Evolutionary conservation across 2,329 filamentous ascomycete species (phyloP).

Genomic region (Phaeosphaeria sp.): DNA sequence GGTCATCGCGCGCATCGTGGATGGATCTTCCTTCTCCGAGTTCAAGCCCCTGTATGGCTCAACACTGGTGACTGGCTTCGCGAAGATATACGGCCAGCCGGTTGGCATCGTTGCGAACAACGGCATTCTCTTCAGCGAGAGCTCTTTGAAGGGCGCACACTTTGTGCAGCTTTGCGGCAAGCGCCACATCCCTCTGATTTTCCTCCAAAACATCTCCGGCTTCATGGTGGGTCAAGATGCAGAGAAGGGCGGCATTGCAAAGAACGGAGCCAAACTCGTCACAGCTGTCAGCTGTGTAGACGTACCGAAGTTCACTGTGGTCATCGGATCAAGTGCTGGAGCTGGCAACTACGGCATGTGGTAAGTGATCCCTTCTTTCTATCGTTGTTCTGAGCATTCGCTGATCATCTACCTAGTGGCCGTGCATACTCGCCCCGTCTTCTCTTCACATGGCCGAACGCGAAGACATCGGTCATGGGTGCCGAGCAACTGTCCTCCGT

Average conservation of each 20-base stretch:
- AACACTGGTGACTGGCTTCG: conserved; percentile 89
- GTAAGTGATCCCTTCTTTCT: conserved; percentile 49
- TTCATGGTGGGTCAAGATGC: conserved; percentile 98
- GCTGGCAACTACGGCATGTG: conserved; percentile 99
- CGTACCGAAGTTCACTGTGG: conserved; percentile 95
- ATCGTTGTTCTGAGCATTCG: not conserved
- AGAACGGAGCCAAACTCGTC: conserved; percentile 96
- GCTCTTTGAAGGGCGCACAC: conserved; percentile 90
- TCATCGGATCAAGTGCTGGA: conserved; percentile 91
- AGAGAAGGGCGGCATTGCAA: conserved; percentile 93
- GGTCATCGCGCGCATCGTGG: conserved; percentile 90
- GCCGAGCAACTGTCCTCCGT: conserved; percentile 88
- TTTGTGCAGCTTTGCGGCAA: conserved; percentile 96
- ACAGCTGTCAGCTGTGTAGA: conserved; percentile 93
- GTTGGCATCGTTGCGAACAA: conserved; percentile 97
- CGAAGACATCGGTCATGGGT: conserved; percentile 96
- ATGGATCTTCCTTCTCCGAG: conserved; percentile 87
- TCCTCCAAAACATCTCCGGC: conserved; percentile 94
- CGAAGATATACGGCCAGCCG: conserved; percentile 84
- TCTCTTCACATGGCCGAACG: conserved; percentile 97
- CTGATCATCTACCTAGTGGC: conserved; percentile 61
- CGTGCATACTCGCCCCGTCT: conserved; percentile 91
- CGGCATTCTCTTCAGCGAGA: conserved; percentile 90
- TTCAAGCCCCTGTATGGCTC: conserved; percentile 93
- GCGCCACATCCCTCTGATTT: conserved; percentile 86